phyloP scores from a whole-genome alignment of 371 early-diverging fungal species.

The Gilbertella persicaria region DNA sequence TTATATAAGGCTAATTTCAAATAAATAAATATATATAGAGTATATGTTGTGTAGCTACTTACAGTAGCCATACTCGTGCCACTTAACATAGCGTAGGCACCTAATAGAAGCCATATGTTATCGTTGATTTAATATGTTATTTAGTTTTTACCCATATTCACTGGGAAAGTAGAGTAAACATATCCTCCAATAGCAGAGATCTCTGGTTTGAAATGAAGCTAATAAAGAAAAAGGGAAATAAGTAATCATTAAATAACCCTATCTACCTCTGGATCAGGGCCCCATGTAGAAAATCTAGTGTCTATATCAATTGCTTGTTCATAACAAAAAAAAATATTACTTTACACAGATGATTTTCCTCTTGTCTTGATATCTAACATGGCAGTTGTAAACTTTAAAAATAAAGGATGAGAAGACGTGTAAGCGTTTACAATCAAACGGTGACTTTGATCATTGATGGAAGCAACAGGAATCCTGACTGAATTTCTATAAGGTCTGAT shows the following conservation, averaged over 20 bases:
- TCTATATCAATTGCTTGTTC: no score
- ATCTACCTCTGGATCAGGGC: slow-evolving; percentile 19
- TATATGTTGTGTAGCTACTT: background rate
- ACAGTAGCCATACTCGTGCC: slow-evolving; percentile 24
- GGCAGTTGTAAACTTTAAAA: no score
- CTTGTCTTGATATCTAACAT: no score
- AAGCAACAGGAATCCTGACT: no score
- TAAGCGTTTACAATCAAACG: no score
- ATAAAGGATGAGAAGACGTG: no score
- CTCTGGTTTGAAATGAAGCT: slow-evolving; percentile 24
- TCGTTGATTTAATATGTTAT: background rate
- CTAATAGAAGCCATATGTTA: no score
- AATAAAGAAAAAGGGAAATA: background rate
- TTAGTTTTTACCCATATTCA: slow-evolving; percentile 4
- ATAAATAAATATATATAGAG: slow-evolving; percentile 32
- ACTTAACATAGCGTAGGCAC: slow-evolving; percentile 12
- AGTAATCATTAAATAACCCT: background rate
- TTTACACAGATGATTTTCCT: slow-evolving; percentile 5
- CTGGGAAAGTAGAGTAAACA: slow-evolving; percentile 15
- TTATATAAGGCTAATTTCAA: slow-evolving; percentile 59
- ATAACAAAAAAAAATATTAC: background rate
- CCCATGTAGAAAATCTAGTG: slow-evolving; percentile 22
- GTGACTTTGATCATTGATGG: no score
- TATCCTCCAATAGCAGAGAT: slow-evolving; percentile 22
- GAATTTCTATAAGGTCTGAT: no score